These are phyloP conservation scores for Stentor coeruleus DNA, from an alignment of 73 alveolate species.

Conservation along the genomic window DNA sequence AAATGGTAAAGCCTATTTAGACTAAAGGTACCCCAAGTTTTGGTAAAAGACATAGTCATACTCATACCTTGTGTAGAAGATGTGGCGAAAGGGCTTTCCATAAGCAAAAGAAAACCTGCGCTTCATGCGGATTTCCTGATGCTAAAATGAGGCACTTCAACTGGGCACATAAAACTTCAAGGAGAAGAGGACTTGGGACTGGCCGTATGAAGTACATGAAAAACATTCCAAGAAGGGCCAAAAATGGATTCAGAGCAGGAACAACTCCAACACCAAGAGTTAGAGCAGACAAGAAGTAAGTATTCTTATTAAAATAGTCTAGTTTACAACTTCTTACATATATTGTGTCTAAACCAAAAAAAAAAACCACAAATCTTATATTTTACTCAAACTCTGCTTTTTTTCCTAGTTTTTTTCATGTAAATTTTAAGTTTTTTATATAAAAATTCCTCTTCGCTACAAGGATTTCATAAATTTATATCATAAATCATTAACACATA, in stretches of 20 bases:
- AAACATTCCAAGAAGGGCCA: slow-evolving; percentile 73
- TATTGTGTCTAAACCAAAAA: too few relatives aligned
- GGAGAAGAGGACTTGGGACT: slow-evolving; percentile 75
- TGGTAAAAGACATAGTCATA: slow-evolving; percentile 67
- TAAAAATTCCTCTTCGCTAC: too few relatives aligned
- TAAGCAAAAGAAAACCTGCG: slow-evolving; percentile 69
- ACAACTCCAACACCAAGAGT: slow-evolving; percentile 57
- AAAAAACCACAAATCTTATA: too few relatives aligned
- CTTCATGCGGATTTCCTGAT: slow-evolving; percentile 66
- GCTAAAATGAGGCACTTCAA: slow-evolving; percentile 69
- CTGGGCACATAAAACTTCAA: slow-evolving; percentile 65
- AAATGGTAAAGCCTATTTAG: too few relatives aligned
- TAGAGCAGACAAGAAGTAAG: slow-evolving; percentile 27
- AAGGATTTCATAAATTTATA: too few relatives aligned
- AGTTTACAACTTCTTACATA: too few relatives aligned
- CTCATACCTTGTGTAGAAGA: slow-evolving; percentile 80
- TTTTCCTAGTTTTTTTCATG: too few relatives aligned
- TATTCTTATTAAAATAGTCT: neutral
- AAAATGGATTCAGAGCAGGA: slow-evolving; percentile 87
- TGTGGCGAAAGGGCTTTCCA: slow-evolving; percentile 70
- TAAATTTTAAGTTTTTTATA: too few relatives aligned
- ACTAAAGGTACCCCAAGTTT: slow-evolving; percentile 75
- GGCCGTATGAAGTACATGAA: slow-evolving; percentile 84
- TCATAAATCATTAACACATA: too few relatives aligned
- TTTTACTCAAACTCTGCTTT: too few relatives aligned